Evolutionary conservation across 305 asterid genomes (phyloP), one percentile per base, ranked within the genome.

Genomic region (Withania somnifera): DNA sequence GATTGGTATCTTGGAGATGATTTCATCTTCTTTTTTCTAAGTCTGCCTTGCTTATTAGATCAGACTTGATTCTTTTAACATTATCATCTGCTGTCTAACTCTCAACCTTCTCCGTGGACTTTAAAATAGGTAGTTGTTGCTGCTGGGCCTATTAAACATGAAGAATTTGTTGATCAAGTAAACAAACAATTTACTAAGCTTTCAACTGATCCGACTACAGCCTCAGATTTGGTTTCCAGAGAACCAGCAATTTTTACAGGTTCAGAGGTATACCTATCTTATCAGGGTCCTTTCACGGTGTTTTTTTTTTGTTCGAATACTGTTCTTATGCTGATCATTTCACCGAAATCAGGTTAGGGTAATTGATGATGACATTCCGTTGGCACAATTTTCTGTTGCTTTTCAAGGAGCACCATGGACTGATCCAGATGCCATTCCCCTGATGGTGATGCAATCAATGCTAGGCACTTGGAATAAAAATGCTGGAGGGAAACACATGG

Each of bases 401-500:
- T 87, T 88, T 82, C 87, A 87, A 82, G 91, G 91, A 54, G 89
- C 90, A 42, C 85, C 91, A 5, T 88, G 91, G 91, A 88, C 88
- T 28, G 91, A 88, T 82, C 91, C 91, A 11, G 91, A 88, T 87
- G 84, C 90, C 51, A 71, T 88, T 69, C 85, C 91, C 11, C 83
- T 88, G 84, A 88, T 88, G 91, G 89, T 88, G 47, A 88, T 88
- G 88, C 91, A 88, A 63, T 51, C 90, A 2, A 87, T 87, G 89
- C 34, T 87, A 69, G 91, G 91, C 11, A 85, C 91, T 22, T 96
- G 99, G 98, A 91, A 88, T 80, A 94, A 93, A 85, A 90, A 54
- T 89, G 92, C 90, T 13, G 90, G 93, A 75, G 98, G 98, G 82
- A 93, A 91, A 87, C 97, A 97, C 86, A 91, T 89, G 94, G 97